A percentile compares a stretch with the other conserved stretches of the same genome.
phyloP scores from a whole-genome alignment of 345 rosid species.

The Geranium rotundifolium region DNA sequence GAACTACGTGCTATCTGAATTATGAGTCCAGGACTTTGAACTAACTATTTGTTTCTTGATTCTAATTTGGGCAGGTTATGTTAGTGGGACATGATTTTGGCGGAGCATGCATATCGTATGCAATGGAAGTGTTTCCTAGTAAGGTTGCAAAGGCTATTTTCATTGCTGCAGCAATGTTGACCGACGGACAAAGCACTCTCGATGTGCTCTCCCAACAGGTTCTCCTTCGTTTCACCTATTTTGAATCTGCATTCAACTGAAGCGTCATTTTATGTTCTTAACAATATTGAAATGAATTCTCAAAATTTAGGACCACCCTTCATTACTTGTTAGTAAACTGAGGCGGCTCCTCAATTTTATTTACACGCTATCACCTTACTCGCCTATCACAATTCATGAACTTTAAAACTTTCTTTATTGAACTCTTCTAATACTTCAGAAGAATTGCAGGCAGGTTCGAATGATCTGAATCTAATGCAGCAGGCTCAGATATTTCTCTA shows the following conservation, averaged over 20 bases:
- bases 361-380: too few species aligned
- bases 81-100: slow-evolving; percentile 95
- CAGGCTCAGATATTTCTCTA: slow-evolving; percentile 71
- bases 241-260: neutral
- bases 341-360: neutral
- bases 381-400: too few species aligned
- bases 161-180: slow-evolving; percentile 76
- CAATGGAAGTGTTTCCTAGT: slow-evolving; percentile 72
- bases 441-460: slow-evolving; percentile 48
- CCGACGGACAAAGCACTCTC: slow-evolving; percentile 58
- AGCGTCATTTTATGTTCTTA: too few species aligned
- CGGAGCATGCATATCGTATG: slow-evolving; percentile 77
- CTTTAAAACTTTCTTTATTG: neutral
- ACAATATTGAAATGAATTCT: neutral
- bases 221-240: slow-evolving; percentile 4
- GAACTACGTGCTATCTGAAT: neutral
- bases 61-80: slow-evolving; percentile 44
- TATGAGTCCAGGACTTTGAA: neutral
- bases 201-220: slow-evolving; percentile 74
- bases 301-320: neutral
- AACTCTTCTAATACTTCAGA: slow-evolving; percentile 3
- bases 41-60: neutral
- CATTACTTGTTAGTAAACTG: neutral
- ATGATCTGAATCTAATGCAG: slow-evolving; percentile 59
- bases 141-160: slow-evolving; percentile 66